phyloP scores from a whole-genome alignment of 2,329 filamentous ascomycete species.

The Rhinocladiella similis region DNA sequence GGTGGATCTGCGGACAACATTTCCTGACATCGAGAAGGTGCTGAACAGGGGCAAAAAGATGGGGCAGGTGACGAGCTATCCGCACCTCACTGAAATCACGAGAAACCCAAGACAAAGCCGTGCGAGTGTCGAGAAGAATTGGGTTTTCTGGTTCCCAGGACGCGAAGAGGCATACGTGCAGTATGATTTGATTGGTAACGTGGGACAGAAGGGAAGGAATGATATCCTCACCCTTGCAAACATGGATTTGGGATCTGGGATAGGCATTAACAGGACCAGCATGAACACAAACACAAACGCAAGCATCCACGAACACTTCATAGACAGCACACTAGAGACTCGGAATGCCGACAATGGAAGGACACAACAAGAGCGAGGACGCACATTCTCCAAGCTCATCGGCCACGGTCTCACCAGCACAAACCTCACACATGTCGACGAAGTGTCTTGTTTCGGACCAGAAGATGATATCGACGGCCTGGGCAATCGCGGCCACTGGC shows the following conservation, averaged over 20 bases:
- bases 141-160: conserved; percentile 39
- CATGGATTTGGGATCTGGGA: too few relatives aligned
- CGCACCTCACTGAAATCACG: conserved; percentile 40
- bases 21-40: conserved; percentile 8
- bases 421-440: conserved; percentile 34
- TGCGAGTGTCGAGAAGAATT: conserved; percentile 42
- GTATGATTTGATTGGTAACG: conserved; percentile 35
- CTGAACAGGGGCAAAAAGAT: not conserved
- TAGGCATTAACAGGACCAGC: too few relatives aligned
- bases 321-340: too few relatives aligned
- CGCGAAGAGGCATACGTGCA: conserved; percentile 37
- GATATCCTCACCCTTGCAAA: too few relatives aligned
- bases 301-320: not conserved
- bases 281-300: not conserved
- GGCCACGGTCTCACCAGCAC: conserved; percentile 34
- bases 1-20: conserved; percentile 33
- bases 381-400: conserved; percentile 35
- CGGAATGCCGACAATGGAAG: too few relatives aligned
- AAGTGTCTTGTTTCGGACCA: conserved; percentile 31
- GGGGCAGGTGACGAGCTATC: conserved; percentile 25
- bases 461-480: conserved; percentile 18
- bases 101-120: conserved; percentile 37
- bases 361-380: conserved; percentile 10
- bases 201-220: too few relatives aligned
- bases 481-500: conserved; percentile 35